Conservation (phyloP, 768 basidiomycete species). For the Tubosaeta sp. region DNA sequence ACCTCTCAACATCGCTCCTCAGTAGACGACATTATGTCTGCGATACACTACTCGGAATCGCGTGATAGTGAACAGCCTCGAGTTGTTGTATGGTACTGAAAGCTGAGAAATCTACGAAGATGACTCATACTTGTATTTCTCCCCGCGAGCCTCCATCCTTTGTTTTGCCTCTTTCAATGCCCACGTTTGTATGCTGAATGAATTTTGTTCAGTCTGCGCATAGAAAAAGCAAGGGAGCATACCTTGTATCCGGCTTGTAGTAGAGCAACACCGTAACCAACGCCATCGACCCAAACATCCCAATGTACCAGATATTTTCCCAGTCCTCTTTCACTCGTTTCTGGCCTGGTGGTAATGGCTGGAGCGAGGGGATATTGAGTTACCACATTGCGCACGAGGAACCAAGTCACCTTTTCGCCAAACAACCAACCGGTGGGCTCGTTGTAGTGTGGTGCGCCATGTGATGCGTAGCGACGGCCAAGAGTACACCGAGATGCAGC, state of each 20-base stretch:
- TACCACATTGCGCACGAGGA: neutral
- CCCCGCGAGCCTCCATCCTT: constrained; percentile 90
- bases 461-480: constrained; percentile 57
- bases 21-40: constrained; percentile 4
- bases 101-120: constrained; percentile 29
- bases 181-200: constrained; percentile 82
- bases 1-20: constrained; percentile 20
- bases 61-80: neutral
- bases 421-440: constrained; percentile 87
- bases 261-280: constrained; percentile 73
- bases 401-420: constrained; percentile 69
- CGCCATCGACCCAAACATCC: constrained; percentile 87
- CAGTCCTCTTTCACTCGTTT: constrained; percentile 86
- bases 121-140: constrained; percentile 80
- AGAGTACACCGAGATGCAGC: constrained; percentile 19
- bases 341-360: constrained; percentile 78
- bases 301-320: constrained; percentile 87
- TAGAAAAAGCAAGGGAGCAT: constrained; percentile 21
- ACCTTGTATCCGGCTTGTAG: constrained; percentile 95
- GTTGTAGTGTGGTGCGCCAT: constrained; percentile 80
- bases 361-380: constrained; percentile 4
- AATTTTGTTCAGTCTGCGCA: neutral
- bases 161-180: constrained; percentile 85
- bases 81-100: neutral
- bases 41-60: neutral